Evolutionary conservation across 805 yeast genomes (phyloP), one percentile per base, ranked within the genome.

Genomic region (Saccharomyces eubayanus): DNA sequence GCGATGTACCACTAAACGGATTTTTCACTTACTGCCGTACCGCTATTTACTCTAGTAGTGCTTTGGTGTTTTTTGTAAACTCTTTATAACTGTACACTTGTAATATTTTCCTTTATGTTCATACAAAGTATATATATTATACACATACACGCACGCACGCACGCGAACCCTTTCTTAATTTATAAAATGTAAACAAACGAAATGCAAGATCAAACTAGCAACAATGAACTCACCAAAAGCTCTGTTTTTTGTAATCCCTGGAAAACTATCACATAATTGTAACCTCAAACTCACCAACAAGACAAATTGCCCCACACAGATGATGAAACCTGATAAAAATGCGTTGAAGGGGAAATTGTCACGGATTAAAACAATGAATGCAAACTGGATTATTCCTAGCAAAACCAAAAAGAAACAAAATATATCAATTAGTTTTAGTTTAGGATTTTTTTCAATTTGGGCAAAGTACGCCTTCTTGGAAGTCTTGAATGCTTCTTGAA

Each of bases 261-360:
- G 64, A 65, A 80, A 80, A 53, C 72, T 71, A 47, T 75, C 62
- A 55, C 75, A 71, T 55, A 78, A 75, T 67, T 91, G 97, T 64
- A 92, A 77, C 65, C 98, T 78, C 64, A 94, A 75, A 56, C 87
- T 79, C 46, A 87, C 89, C 11, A 95, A 82, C 58, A 94, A 78
- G 28, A 94, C 98, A 69, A 94, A 94, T 71, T 94, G 98, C 12
- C 96, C 98, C 50, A 94, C 97, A 47, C 97, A 88, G 24, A 89
- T 76, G 53, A 86, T 80, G 67, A 94, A 94, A 1, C 98, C 98
- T 21, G 96, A 92, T 55, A 94, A 77, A 67, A 94, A 94, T 27
- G 97, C 98, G 72, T 94, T 94, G 79, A 94, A 94, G 16, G 99
- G 99, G 79, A 86, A 94, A 62, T 82, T 89, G 40, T 69, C 72